These are phyloP conservation scores for Ephemerocybe angulata DNA, from an alignment of 768 basidiomycete species.

Conservation along the genomic window DNA sequence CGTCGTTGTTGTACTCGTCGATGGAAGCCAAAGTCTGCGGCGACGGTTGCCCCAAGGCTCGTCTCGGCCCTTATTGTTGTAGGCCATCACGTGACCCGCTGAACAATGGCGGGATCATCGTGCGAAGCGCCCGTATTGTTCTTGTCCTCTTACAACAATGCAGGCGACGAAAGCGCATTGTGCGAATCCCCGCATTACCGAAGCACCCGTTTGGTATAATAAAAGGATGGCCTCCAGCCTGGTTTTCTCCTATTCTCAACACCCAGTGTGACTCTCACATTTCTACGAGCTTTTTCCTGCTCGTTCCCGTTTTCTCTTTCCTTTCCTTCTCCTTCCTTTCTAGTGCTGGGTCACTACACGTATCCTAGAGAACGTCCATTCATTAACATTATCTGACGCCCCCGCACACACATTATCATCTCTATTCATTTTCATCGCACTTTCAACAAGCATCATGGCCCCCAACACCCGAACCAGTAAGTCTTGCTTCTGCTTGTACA, in stretches of 20 bases:
- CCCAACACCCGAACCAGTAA: conserved; percentile 5
- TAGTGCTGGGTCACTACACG: conserved; percentile 9
- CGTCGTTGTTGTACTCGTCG: background rate
- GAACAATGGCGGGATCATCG: conserved; percentile 1
- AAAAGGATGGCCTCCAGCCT: background rate
- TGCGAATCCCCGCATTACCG: background rate
- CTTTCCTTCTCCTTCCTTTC: background rate
- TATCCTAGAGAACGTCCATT: conserved; percentile 4
- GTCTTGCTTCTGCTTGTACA: background rate
- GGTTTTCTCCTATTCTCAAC: background rate
- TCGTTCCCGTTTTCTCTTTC: background rate
- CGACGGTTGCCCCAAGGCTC: background rate
- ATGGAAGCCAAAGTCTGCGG: background rate
- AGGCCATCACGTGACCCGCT: too few species aligned
- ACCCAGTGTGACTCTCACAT: background rate
- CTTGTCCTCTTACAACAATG: conserved; percentile 2
- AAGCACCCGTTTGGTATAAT: background rate
- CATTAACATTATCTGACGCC: too few species aligned
- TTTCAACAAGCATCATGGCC: conserved; percentile 2
- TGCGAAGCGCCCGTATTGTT: conserved; percentile 4
- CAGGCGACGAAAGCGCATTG: background rate
- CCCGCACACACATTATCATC: background rate
- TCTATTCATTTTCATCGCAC: background rate
- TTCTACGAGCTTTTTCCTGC: background rate
- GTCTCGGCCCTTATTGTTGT: background rate